Percentiles rank a stretch among this genome's conserved stretches.
These are phyloP conservation scores for Phoma sp. DNA, from an alignment of 2,329 filamentous ascomycete genomes.

Conservation along the genomic window DNA sequence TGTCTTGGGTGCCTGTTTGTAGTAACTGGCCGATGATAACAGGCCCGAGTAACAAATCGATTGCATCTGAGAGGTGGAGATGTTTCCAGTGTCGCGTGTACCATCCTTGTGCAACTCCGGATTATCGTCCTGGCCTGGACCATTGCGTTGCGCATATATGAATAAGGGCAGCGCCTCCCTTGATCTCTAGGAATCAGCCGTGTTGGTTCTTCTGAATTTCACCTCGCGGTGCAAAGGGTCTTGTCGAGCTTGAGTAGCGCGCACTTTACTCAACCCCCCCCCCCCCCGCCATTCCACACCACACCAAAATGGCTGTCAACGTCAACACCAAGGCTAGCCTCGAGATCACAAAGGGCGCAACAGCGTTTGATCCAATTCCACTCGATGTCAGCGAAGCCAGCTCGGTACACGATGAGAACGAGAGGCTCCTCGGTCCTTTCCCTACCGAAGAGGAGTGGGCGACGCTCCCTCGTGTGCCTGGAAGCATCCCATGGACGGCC, in stretches of 20 bases:
- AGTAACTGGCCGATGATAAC: constrained; percentile 22
- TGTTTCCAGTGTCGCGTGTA: constrained; percentile 16
- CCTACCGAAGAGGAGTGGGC: constrained; percentile 48
- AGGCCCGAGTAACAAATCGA: constrained; percentile 14
- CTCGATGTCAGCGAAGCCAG: constrained; percentile 32
- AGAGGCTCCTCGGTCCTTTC: constrained; percentile 34
- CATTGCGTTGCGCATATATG: constrained; percentile 24
- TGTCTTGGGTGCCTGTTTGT: constrained; percentile 18
- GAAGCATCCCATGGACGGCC: constrained; percentile 45
- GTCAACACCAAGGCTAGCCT: constrained; percentile 39
- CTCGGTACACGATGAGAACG: constrained; percentile 28
- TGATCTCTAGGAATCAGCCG: constrained; percentile 9
- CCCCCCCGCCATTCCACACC: not conserved
- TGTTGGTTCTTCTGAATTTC: constrained; percentile 14
- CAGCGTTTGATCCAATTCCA: constrained; percentile 35
- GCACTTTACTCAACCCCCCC: not conserved
- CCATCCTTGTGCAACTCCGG: constrained; percentile 22
- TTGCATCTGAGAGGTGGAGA: constrained; percentile 11
- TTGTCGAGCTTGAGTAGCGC: constrained; percentile 1
- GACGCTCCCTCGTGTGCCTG: constrained; percentile 46
- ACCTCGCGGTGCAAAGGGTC: constrained; percentile 12
- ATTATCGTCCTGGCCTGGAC: constrained; percentile 16
- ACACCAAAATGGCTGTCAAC: constrained; percentile 29
- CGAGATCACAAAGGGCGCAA: constrained; percentile 42
- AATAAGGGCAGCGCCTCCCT: constrained; percentile 16